Percentiles rank a stretch among this genome's conserved stretches.
These are phyloP conservation scores for Phaffomyces thermotolerans DNA, from an alignment of 805 yeast species.

Conservation along the genomic window DNA sequence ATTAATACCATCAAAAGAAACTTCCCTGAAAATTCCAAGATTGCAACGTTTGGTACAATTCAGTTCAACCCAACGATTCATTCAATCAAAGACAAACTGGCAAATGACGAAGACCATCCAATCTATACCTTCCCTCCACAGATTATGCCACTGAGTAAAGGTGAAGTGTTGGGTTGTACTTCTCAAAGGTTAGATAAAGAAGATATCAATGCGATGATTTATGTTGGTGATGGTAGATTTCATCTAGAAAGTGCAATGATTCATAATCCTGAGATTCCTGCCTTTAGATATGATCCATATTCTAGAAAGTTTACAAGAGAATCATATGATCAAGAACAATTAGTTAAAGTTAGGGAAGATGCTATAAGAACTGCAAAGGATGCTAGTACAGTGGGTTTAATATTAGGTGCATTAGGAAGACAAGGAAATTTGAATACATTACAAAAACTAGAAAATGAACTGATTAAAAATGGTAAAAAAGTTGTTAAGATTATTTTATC, in stretches of 20 bases:
- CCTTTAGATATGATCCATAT: conserved; percentile 93
- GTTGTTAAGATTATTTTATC: conserved; percentile 80
- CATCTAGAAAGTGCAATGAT: conserved; percentile 96
- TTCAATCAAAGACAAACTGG: conserved; percentile 56
- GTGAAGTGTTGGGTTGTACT: conserved; percentile 95
- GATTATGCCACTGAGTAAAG: conserved; percentile 85
- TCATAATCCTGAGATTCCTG: conserved; percentile 89
- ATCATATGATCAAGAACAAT: conserved; percentile 77
- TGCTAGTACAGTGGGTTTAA: conserved; percentile 70
- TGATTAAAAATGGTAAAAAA: conserved; percentile 48
- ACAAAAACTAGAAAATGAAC: conserved; percentile 49
- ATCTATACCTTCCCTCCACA: conserved; percentile 80
- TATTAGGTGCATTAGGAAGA: conserved; percentile 90
- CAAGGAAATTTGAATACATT: conserved; percentile 86
- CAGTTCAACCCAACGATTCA: conserved; percentile 96
- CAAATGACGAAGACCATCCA: conserved; percentile 36
- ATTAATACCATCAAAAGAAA: conserved; percentile 69
- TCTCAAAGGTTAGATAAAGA: conserved; percentile 68
- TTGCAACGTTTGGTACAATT: conserved; percentile 91
- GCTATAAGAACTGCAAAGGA: conserved; percentile 59
- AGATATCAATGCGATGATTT: conserved; percentile 73
- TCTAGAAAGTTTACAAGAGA: conserved; percentile 86
- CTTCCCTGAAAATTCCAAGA: conserved; percentile 51
- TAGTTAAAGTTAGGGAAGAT: conserved; percentile 63
- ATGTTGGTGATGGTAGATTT: conserved; percentile 94